Base-by-base conservation (phyloP, 257 asterid species). In the Solanum dulcamara region DNA sequence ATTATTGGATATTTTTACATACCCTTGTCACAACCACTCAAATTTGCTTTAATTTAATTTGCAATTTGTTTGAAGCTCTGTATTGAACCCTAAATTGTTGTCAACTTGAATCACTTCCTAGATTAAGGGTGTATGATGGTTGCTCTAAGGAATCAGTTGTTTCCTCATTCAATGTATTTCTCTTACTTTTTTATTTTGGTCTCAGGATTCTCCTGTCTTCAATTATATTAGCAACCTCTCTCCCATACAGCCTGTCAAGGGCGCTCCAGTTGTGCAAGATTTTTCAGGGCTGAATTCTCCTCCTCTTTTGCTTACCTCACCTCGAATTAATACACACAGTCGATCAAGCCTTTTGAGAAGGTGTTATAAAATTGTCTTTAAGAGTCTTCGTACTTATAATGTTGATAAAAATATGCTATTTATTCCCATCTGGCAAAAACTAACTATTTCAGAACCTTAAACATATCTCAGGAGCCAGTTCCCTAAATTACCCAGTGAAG, bases 181-280 rank as follows among this genome's bases (percentile, higher is more conserved):
- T 53, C 86, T 81, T 57, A 81, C 85, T 70, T 53, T 33, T 72
- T 84, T 84, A 57, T 84, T 88, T 86, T 87, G 64, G 57, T 89
- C 64, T 59, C 91, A 92, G 97, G 95, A 87, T 6, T 93, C 92
- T 14, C 91, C 93, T 15, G 71, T 93, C 86, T 93, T 87, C 84
- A 87, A 90, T 86, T 91, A 87, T 87, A 86, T 89, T 42, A 87
- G 92, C 90, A 88, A 87, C 71, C 92, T 90, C 81, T 93, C 97
- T 86, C 93, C 94, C 18, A 88, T 90, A 85, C 89, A 86, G 81
- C 86, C 90, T 10, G 88, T 88, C 83, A 89, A 88, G 53, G 79
- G 87, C 24, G 87, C 86, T 57, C 40, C 86, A 46, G 85, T 44
- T 72, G 84, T 85, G 22, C 90, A 89, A 86, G 90, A 88, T 71